Percentiles rank a stretch among this genome's conserved stretches.
Evolutionary conservation across 441 rosid genomes (phyloP).

Genomic region (Capsella rubella): DNA sequence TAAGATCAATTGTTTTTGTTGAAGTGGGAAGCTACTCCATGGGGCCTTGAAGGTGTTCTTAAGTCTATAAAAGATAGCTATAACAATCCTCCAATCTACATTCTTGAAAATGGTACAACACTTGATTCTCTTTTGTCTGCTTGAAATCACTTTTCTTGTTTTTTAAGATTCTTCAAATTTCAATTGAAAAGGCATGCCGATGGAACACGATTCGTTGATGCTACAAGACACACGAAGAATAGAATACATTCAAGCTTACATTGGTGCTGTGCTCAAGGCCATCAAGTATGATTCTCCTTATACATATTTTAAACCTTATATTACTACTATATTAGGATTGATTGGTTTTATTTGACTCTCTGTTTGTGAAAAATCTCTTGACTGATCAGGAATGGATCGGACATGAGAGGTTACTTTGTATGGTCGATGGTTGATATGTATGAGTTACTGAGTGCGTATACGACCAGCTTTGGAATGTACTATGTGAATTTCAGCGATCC

Average conservation of each 20-base stretch:
- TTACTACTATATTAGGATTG: not conserved
- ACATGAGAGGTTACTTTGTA: slow-evolving; percentile 65
- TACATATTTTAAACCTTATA: not conserved
- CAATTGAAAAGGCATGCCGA: slow-evolving; percentile 52
- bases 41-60: slow-evolving; percentile 60
- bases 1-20: not conserved
- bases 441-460: slow-evolving; percentile 59
- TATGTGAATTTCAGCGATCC: slow-evolving; percentile 65
- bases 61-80: slow-evolving; percentile 62
- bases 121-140: slow-evolving; percentile 21
- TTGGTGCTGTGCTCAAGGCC: slow-evolving; percentile 54
- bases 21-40: slow-evolving; percentile 55
- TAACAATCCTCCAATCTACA: slow-evolving; percentile 72
- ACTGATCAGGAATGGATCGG: slow-evolving; percentile 67
- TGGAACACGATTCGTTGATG: slow-evolving; percentile 33
- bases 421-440: slow-evolving; percentile 72
- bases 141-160: not conserved
- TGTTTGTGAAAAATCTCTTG: not conserved
- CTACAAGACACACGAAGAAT: slow-evolving; percentile 62
- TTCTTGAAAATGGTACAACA: slow-evolving; percentile 72
- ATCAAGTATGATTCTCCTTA: slow-evolving; percentile 1
- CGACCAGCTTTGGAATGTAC: slow-evolving; percentile 54
- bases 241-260: slow-evolving; percentile 53
- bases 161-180: not conserved
- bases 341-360: slow-evolving; percentile 3